Evolutionary conservation across 1,139 yeast genomes (phyloP).

Genomic region (Blastobotrys arbuscula): DNA sequence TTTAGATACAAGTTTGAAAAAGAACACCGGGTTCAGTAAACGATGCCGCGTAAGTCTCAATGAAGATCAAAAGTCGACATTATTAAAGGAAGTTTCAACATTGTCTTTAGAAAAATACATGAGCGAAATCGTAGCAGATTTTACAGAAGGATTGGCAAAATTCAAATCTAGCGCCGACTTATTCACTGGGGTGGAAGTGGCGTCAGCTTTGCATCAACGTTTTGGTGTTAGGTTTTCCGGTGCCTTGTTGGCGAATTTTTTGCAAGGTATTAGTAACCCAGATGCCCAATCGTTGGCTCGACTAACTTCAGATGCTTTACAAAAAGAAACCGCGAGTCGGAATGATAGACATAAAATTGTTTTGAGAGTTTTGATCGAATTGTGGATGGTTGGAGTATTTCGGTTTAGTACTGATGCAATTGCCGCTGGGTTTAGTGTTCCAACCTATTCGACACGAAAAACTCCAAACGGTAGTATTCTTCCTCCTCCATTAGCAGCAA

Average conservation of each 20-base stretch:
- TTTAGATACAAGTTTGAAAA: conserved; percentile 74
- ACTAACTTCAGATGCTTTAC: conserved; percentile 33
- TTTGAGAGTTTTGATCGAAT: conserved; percentile 54
- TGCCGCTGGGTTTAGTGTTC: conserved; percentile 33
- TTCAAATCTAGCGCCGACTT: conserved; percentile 56
- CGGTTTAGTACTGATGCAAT: conserved; percentile 21
- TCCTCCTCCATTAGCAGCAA: conserved; percentile 44
- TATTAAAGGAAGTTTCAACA: conserved; percentile 57
- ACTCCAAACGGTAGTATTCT: conserved; percentile 27
- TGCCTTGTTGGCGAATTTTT: conserved; percentile 43
- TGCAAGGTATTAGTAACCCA: conserved; percentile 44
- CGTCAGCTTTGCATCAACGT: conserved; percentile 73
- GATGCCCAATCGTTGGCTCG: conserved; percentile 28
- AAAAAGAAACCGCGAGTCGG: conserved; percentile 44
- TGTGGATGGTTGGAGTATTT: conserved; percentile 50
- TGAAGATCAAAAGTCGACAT: conserved; percentile 42
- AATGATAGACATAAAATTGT: conserved; percentile 45
- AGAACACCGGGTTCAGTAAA: conserved; percentile 76
- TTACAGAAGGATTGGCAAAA: conserved; percentile 57
- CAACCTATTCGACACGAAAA: conserved; percentile 37
- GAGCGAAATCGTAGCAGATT: conserved; percentile 60
- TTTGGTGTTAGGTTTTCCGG: conserved; percentile 54
- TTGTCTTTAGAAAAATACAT: conserved; percentile 71
- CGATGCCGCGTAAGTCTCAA: conserved; percentile 56
- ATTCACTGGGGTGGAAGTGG: conserved; percentile 57